Percentiles rank a stretch among this genome's conserved stretches.
Evolutionary conservation across 805 yeast genomes (phyloP).

Genomic region (Cyberlindnera maclurae): DNA sequence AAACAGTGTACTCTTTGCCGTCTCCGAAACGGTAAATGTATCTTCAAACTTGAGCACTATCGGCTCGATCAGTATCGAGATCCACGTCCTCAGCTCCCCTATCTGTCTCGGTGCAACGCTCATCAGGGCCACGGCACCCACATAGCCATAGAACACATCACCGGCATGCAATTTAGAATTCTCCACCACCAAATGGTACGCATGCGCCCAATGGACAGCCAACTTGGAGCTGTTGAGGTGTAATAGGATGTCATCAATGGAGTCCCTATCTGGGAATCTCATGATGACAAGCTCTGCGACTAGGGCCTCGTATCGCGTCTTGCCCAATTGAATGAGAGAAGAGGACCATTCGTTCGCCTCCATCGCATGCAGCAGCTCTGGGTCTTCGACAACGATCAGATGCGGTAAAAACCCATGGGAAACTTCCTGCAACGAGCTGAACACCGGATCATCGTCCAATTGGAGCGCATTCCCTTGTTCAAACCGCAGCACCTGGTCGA

Average conservation of each 20-base stretch:
- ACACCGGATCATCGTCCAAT: not conserved
- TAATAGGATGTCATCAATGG: not conserved
- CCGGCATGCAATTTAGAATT: not conserved
- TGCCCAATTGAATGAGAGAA: constrained; percentile 2
- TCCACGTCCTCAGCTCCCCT: not conserved
- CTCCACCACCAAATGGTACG: not conserved
- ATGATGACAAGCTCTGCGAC: constrained; percentile 1
- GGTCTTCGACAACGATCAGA: constrained; percentile 1
- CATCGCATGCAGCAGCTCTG: not conserved
- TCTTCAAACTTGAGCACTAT: constrained; percentile 3
- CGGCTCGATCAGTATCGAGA: constrained; percentile 5
- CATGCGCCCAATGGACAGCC: constrained; percentile 2
- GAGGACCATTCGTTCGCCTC: not conserved
- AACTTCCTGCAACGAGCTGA: constrained; percentile 1
- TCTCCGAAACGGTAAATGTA: not conserved
- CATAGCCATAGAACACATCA: constrained; percentile 3
- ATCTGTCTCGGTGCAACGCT: not conserved
- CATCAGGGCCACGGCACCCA: constrained; percentile 3
- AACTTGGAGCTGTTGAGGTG: not conserved
- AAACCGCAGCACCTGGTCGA: constrained; percentile 3
- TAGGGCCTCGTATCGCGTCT: constrained; percentile 1
- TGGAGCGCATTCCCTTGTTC: not conserved
- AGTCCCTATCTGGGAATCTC: constrained; percentile 4
- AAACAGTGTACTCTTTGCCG: not conserved
- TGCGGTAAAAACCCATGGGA: constrained; percentile 1